phyloP scores from a whole-genome alignment of 2,329 filamentous ascomycete species.

The Cryphonectria parasitica region DNA sequence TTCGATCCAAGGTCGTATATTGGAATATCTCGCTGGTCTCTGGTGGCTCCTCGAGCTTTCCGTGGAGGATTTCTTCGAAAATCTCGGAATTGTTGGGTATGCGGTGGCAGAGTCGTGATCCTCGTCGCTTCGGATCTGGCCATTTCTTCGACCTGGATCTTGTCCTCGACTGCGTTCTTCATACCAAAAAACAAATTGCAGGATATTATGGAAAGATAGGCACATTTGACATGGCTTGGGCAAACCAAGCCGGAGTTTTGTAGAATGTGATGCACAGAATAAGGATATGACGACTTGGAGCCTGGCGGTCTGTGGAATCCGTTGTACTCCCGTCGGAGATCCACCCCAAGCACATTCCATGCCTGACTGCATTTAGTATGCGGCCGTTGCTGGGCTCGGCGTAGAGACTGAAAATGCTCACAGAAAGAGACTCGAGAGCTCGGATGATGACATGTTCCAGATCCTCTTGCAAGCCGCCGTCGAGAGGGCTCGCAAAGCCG shows the following conservation, averaged over 20 bases:
- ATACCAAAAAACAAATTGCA: slow-evolving; percentile 16
- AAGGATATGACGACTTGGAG: slow-evolving; percentile 13
- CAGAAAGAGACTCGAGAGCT: slow-evolving; percentile 15
- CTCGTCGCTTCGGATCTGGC: background rate
- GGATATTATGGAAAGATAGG: slow-evolving; percentile 14
- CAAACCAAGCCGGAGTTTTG: slow-evolving; percentile 9
- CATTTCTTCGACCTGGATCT: too few relatives aligned
- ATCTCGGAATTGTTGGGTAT: background rate
- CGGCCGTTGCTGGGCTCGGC: background rate
- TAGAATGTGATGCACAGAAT: slow-evolving; percentile 21
- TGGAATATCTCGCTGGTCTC: background rate
- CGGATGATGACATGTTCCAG: slow-evolving; percentile 1
- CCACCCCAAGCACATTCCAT: slow-evolving; percentile 22
- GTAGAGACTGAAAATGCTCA: background rate
- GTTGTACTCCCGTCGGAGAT: slow-evolving; percentile 19
- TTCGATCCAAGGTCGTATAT: slow-evolving; percentile 4
- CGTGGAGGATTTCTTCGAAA: background rate
- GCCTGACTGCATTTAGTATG: slow-evolving; percentile 17
- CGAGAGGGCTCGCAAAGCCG: slow-evolving; percentile 7
- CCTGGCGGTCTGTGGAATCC: slow-evolving; percentile 4
- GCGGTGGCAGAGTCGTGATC: background rate
- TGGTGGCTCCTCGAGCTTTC: slow-evolving; percentile 2
- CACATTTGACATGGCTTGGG: slow-evolving; percentile 16
- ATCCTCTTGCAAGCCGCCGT: background rate
- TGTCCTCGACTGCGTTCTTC: background rate